Evolutionary conservation across 1,139 yeast genomes (phyloP).

Genomic region (Sugiyamaella neomexicana): DNA sequence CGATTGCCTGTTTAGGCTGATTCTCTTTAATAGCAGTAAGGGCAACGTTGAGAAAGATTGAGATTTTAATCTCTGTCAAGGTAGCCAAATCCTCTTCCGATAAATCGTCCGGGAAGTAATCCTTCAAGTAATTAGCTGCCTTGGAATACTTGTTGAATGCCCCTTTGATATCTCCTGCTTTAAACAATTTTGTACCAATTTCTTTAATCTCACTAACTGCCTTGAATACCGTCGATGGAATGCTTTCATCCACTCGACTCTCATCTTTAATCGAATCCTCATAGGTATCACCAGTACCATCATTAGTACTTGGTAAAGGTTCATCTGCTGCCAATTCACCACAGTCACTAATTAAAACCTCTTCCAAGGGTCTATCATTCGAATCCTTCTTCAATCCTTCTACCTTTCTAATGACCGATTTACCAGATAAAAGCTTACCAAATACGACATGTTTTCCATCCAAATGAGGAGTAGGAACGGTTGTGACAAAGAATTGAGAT

Average conservation of each 20-base stretch:
- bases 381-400: slow-evolving; percentile 63
- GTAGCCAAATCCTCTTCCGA: slow-evolving; percentile 47
- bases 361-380: slow-evolving; percentile 66
- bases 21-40: slow-evolving; percentile 69
- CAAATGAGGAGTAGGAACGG: slow-evolving; percentile 77
- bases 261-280: slow-evolving; percentile 80
- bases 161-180: slow-evolving; percentile 55
- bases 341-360: slow-evolving; percentile 67
- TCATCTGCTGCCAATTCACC: slow-evolving; percentile 64
- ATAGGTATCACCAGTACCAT: slow-evolving; percentile 79
- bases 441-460: slow-evolving; percentile 97
- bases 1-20: slow-evolving; percentile 56
- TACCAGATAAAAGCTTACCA: slow-evolving; percentile 84
- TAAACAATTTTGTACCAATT: slow-evolving; percentile 74
- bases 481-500: slow-evolving; percentile 86
- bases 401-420: slow-evolving; percentile 71
- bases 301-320: slow-evolving; percentile 47
- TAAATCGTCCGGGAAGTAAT: slow-evolving; percentile 59
- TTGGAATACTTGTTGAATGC: slow-evolving; percentile 70
- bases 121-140: slow-evolving; percentile 64
- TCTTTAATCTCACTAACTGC: slow-evolving; percentile 71
- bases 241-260: slow-evolving; percentile 56
- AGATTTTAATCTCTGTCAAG: slow-evolving; percentile 54
- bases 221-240: slow-evolving; percentile 62
- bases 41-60: slow-evolving; percentile 70